Conservation (phyloP, 306 rosid genomes). For the Cucurbita ficifolia region DNA sequence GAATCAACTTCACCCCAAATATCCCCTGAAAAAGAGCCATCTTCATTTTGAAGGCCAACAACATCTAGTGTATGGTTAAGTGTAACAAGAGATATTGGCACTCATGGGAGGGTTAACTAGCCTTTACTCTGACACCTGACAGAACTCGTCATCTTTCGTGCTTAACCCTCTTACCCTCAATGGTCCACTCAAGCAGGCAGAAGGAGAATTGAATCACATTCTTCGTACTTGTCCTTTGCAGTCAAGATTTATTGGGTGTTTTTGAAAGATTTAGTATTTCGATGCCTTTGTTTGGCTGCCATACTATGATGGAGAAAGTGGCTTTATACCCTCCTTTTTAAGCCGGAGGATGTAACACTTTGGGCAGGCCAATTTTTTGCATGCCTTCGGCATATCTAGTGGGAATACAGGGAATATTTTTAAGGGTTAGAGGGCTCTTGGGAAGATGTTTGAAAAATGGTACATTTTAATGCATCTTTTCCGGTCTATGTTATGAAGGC, state of each 20-base stretch:
- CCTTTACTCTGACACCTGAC: not conserved
- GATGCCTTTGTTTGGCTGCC: not conserved
- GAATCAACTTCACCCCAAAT: constrained; percentile 91
- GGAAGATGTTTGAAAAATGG: not conserved
- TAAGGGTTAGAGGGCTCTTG: not conserved
- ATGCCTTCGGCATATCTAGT: not conserved
- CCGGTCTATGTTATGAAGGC: not conserved
- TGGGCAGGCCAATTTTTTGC: not conserved
- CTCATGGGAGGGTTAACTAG: not conserved
- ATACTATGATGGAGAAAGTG: not conserved
- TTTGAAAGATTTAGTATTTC: not conserved
- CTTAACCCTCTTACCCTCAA: not conserved
- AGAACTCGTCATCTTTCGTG: not conserved
- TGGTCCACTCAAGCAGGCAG: not conserved
- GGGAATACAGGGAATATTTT: not conserved
- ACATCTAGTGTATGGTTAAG: constrained; percentile 47
- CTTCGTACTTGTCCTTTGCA: not conserved
- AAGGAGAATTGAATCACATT: not conserved
- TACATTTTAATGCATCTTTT: not conserved
- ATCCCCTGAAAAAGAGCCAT: constrained; percentile 93
- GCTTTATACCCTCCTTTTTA: not conserved
- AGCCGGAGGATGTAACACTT: not conserved
- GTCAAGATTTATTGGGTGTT: not conserved
- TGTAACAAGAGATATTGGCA: constrained; percentile 1
- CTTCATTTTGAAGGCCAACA: constrained; percentile 70